Percentiles rank a stretch among this genome's conserved stretches.
phyloP scores from a whole-genome alignment of 768 basidiomycete genomes.

The Tulasnella sp. region DNA sequence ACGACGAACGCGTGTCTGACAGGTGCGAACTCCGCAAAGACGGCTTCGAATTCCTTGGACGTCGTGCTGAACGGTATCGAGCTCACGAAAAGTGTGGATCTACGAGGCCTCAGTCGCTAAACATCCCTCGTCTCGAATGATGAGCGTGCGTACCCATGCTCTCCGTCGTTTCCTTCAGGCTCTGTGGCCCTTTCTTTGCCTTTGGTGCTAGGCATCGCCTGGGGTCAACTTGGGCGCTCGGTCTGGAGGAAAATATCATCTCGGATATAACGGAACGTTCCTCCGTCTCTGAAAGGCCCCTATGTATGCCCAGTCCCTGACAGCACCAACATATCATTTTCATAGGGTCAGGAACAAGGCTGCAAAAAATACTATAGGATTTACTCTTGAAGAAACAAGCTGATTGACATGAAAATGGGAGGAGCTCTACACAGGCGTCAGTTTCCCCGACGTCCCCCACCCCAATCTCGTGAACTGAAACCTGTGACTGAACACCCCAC shows the following conservation, averaged over 20 bases:
- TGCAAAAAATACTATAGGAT: too few relatives aligned
- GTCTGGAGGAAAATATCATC: conserved; percentile 12
- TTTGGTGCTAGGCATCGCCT: conserved; percentile 13
- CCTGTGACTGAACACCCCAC: too few relatives aligned
- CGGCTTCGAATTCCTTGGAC: conserved; percentile 81
- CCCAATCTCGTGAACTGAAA: too few relatives aligned
- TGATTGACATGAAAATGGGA: too few relatives aligned
- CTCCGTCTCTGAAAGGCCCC: neutral
- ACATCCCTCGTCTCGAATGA: neutral
- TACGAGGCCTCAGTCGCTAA: neutral
- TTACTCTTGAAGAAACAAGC: too few relatives aligned
- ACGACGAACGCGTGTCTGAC: conserved; percentile 93
- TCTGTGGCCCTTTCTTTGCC: conserved; percentile 18
- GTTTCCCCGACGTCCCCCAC: too few relatives aligned
- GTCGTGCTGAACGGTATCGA: conserved; percentile 90
- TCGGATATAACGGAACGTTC: neutral
- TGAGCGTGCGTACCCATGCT: neutral
- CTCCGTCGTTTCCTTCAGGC: neutral
- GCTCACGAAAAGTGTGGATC: conserved; percentile 67
- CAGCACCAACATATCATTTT: too few relatives aligned
- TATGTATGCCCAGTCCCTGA: too few relatives aligned
- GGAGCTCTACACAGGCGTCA: too few relatives aligned
- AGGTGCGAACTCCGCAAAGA: conserved; percentile 94
- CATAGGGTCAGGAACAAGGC: too few relatives aligned
- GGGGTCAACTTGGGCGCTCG: neutral